Evolutionary conservation across 2,329 filamentous ascomycete species (phyloP), one percentile per base, ranked within the genome.

Genomic region (Curvularia lunata): DNA sequence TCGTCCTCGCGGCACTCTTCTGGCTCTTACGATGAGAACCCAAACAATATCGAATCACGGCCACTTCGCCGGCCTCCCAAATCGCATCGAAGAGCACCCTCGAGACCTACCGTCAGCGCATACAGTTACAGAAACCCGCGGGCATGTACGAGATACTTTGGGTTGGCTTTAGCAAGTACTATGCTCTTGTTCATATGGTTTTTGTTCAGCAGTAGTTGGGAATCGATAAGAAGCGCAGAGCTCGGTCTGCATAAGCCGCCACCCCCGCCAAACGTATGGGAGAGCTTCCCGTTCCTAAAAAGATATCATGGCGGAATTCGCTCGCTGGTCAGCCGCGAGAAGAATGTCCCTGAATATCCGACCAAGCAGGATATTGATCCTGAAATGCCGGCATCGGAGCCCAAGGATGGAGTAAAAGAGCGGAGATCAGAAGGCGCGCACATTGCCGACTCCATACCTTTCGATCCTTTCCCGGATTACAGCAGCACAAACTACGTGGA

Each of bases 251-350:
- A 85, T 16, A 86, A 87, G 63, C 83, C 83, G 12, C 83, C 86
- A 0, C 77, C 85, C 0, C 85, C 87, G 19, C 90, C 91, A 12
- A 86, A 88, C 0, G 77, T 85, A n/a, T 98, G 93, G 92, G 91
- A 96, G 74, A 85, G 84, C 9, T 98, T 96, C 73, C 86, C 88
- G 0, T 96, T 97, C 70, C 77, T 99, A 60, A 89, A 88, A 59
- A 85, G 93, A 62, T 99, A 97, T 74, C 95, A 97, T 74, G 94
- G 92, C 13, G 95, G 95, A 0, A 84, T 99, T 58, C 84, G 88
- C 63, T 89, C 85, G 0, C 73, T 99, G 60, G 85, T 91, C 0
- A 78, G 86, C 0, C 79, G 87, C 25, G 75, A 82, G 13, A 81
- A 91, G 47, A 94, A 93, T 64, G 80, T 83, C 9, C 89, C 93